Percentiles rank a stretch among this genome's conserved stretches.
These are phyloP conservation scores for Lepiota brunneoincarnata DNA, from an alignment of 768 basidiomycete genomes.

Conservation along the genomic window DNA sequence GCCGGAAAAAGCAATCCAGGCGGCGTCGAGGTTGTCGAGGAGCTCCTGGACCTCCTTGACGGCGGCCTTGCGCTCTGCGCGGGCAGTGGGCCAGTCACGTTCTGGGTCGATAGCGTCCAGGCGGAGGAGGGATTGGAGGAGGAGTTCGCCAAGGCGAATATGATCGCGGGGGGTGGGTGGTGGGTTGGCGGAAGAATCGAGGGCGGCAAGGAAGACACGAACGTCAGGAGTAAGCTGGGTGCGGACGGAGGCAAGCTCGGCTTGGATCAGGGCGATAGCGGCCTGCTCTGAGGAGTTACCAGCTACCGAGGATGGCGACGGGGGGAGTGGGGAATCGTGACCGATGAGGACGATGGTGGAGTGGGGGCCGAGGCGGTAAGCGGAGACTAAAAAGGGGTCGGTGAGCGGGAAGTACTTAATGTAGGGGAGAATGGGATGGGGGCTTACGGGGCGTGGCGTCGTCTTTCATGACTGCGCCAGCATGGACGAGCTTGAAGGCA, in stretches of 20 bases:
- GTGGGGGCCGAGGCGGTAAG: constrained; percentile 69
- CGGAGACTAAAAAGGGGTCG: constrained; percentile 49
- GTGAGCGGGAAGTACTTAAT: not conserved
- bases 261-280: constrained; percentile 50
- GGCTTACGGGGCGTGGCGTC: constrained; percentile 61
- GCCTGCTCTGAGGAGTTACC: constrained; percentile 44
- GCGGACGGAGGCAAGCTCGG: constrained; percentile 53
- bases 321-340: constrained; percentile 24
- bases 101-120: constrained; percentile 81
- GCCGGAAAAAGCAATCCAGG: constrained; percentile 42
- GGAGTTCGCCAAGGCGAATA: constrained; percentile 70
- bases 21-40: constrained; percentile 76
- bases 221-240: constrained; percentile 53
- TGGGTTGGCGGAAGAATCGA: constrained; percentile 16
- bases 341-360: constrained; percentile 71
- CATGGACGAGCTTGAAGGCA: constrained; percentile 85
- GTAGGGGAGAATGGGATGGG: not conserved
- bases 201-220: constrained; percentile 45
- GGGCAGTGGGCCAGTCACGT: constrained; percentile 72
- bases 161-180: constrained; percentile 31
- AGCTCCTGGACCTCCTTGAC: constrained; percentile 83
- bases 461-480: constrained; percentile 90
- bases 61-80: constrained; percentile 79
- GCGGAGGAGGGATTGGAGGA: constrained; percentile 84
- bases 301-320: constrained; percentile 18